Conservation (phyloP, 345 rosid genomes). For the Garcia nutans region DNA sequence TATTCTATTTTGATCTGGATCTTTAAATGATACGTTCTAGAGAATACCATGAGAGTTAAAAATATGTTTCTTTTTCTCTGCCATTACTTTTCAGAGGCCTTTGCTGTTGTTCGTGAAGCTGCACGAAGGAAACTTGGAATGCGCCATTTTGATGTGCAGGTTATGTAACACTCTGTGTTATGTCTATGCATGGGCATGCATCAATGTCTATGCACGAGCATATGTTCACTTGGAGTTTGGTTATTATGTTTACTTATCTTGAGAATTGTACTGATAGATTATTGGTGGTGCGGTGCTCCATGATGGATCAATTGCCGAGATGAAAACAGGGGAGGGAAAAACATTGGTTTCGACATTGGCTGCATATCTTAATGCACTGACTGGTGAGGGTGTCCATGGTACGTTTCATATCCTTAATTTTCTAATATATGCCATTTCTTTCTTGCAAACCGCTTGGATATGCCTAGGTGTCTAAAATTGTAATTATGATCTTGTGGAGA, state of each 20-base stretch:
- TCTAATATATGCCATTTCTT: not conserved
- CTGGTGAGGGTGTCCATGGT: conserved; percentile 97
- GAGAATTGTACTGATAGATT: conserved; percentile 47
- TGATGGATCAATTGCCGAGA: no score
- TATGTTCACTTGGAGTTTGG: conserved; percentile 5
- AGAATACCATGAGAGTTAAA: not conserved
- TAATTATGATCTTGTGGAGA: not conserved
- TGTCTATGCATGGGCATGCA: no score
- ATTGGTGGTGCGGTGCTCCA: conserved; percentile 46
- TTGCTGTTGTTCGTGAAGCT: conserved; percentile 96
- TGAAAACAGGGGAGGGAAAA: conserved; percentile 69
- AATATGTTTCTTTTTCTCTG: not conserved
- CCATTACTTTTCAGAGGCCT: conserved; percentile 55
- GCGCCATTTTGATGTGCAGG: conserved; percentile 99
- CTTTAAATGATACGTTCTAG: not conserved
- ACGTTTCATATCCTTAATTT: conserved; percentile 32
- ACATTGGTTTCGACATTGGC: conserved; percentile 95
- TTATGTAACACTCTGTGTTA: conserved; percentile 15
- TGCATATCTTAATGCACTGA: conserved; percentile 89
- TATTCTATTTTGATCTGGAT: conserved; percentile 5
- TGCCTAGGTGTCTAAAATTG: not conserved
- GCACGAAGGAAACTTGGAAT: conserved; percentile 94
- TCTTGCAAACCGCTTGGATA: conserved; percentile 1
- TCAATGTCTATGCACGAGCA: no score
- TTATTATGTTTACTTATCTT: conserved; percentile 19